phyloP scores from a whole-genome alignment of 305 asterid genomes.

The Coffea humblotiana region DNA sequence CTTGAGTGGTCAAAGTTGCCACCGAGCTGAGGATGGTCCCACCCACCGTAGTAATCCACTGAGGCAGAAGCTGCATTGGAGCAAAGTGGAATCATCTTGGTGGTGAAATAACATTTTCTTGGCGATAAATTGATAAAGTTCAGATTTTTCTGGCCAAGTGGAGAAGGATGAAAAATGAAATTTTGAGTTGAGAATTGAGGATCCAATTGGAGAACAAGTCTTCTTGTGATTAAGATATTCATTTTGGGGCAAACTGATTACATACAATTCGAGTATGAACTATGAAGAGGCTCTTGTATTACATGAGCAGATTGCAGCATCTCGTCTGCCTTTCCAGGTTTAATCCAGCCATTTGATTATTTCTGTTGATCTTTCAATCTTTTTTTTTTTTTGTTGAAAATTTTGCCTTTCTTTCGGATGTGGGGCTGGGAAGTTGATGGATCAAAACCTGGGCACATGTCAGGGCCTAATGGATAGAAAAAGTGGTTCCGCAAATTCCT shows the following conservation, averaged over 20 bases:
- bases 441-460: not conserved
- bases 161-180: slow-evolving; percentile 22
- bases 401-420: too few relatives aligned
- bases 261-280: too few relatives aligned
- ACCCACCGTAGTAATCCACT: slow-evolving; percentile 55
- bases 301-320: not conserved
- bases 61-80: slow-evolving; percentile 44
- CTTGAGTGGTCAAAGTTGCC: slow-evolving; percentile 42
- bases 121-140: slow-evolving; percentile 33
- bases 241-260: slow-evolving; percentile 25
- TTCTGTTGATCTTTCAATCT: not conserved
- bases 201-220: slow-evolving; percentile 32
- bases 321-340: not conserved
- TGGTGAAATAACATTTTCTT: slow-evolving; percentile 20
- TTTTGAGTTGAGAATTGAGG: slow-evolving; percentile 25
- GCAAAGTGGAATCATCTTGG: slow-evolving; percentile 34
- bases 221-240: slow-evolving; percentile 48
- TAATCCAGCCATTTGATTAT: not conserved
- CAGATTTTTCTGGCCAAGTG: slow-evolving; percentile 26
- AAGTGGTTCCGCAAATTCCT: too few relatives aligned
- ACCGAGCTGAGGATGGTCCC: slow-evolving; percentile 59
- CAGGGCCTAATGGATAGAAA: not conserved
- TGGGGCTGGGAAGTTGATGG: too few relatives aligned
- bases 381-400: too few relatives aligned
- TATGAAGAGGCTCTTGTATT: too few relatives aligned